phyloP scores from a whole-genome alignment of 202 grass and related monocot species.

The Cymbopogon flexuosus region DNA sequence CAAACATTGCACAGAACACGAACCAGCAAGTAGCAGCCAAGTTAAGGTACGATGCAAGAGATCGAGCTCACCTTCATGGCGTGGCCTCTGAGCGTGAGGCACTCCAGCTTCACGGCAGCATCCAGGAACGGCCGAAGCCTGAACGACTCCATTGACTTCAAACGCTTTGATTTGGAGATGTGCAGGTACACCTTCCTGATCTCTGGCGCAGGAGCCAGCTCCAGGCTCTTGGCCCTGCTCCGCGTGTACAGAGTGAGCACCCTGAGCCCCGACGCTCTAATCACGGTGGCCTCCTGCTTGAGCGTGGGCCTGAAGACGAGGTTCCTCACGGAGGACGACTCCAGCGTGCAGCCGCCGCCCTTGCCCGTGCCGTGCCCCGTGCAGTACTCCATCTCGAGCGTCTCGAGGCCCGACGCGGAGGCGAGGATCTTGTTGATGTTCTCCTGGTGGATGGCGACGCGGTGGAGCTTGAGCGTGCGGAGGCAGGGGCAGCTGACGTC shows the following conservation, averaged over 20 bases:
- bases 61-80: conserved; percentile 32
- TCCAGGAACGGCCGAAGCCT: conserved; percentile 34
- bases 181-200: conserved; percentile 46
- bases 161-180: neutral
- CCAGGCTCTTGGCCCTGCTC: neutral
- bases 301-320: conserved; percentile 17
- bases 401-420: conserved; percentile 24
- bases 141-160: neutral
- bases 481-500: conserved; percentile 1
- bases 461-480: conserved; percentile 37
- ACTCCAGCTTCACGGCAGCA: conserved; percentile 28
- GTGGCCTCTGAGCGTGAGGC: conserved; percentile 38
- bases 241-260: conserved; percentile 36
- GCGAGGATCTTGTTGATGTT: conserved; percentile 11
- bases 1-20: neutral
- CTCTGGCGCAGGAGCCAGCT: conserved; percentile 26
- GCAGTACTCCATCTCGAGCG: conserved; percentile 35
- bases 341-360: conserved; percentile 20
- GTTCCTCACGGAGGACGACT: conserved; percentile 33
- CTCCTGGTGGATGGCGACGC: conserved; percentile 24
- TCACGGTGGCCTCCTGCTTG: neutral
- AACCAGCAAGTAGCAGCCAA: neutral
- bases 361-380: conserved; percentile 12
- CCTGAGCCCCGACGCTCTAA: conserved; percentile 26
- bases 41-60: neutral